Conservation (phyloP, 441 rosid genomes). For the Bocquillonia castaneifolia region DNA sequence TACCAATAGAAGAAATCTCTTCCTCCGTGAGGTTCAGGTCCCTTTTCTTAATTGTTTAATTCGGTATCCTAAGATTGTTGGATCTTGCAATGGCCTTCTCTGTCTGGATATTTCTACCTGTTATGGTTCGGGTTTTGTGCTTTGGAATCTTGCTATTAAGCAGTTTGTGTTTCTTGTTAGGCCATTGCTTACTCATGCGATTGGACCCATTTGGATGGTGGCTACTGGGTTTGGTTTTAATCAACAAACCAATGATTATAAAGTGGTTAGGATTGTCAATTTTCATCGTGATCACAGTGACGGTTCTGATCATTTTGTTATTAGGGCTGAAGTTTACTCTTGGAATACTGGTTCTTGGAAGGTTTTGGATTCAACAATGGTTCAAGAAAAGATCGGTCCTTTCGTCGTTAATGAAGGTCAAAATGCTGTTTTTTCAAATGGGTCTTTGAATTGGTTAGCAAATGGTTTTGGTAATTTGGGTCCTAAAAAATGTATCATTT, state of each 20-base stretch:
- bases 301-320: background rate
- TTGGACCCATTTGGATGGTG: slow-evolving; percentile 26
- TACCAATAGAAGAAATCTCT: background rate
- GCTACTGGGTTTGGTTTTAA: slow-evolving; percentile 31
- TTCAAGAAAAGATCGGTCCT: slow-evolving; percentile 5
- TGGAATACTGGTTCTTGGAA: slow-evolving; percentile 26
- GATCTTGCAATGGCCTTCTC: slow-evolving; percentile 30
- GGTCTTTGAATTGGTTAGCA: slow-evolving; percentile 28
- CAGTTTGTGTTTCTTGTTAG: slow-evolving; percentile 14
- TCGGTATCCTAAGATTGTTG: slow-evolving; percentile 29
- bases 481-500: slow-evolving; percentile 13
- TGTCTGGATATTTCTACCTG: slow-evolving; percentile 32
- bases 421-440: slow-evolving; percentile 22
- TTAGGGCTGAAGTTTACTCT: slow-evolving; percentile 30
- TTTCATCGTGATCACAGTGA: background rate
- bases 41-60: slow-evolving; percentile 11
- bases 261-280: slow-evolving; percentile 32
- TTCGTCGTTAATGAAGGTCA: slow-evolving; percentile 23
- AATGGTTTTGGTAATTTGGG: slow-evolving; percentile 6
- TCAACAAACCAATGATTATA: slow-evolving; percentile 21
- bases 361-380: slow-evolving; percentile 26
- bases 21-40: background rate
- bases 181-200: slow-evolving; percentile 13
- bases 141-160: slow-evolving; percentile 29
- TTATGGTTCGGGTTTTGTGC: slow-evolving; percentile 19